These are phyloP conservation scores for Dianthus caryophyllus DNA, from an alignment of 148 eudicot genomes.

Conservation along the genomic window DNA sequence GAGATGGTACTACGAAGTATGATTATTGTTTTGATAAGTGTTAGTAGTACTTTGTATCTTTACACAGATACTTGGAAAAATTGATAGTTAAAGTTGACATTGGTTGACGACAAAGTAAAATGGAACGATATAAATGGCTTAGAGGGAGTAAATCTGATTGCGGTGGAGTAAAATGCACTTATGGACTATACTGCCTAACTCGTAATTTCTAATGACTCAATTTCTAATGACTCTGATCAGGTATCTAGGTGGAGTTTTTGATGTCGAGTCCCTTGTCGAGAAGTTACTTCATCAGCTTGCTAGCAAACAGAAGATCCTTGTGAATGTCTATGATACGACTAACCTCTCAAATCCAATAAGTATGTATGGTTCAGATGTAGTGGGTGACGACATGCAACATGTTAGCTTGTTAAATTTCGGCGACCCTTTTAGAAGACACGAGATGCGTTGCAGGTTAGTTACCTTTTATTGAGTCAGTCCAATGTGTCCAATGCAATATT, in stretches of 20 bases:
- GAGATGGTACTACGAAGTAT: too few species aligned
- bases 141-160: not conserved
- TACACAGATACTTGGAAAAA: not conserved
- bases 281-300: slow-evolving; percentile 96
- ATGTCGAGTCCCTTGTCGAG: slow-evolving; percentile 91
- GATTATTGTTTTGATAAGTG: too few species aligned
- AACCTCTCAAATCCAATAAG: slow-evolving; percentile 69
- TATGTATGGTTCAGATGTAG: slow-evolving; percentile 77
- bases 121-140: too few species aligned
- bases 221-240: slow-evolving; percentile 33
- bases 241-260: slow-evolving; percentile 93
- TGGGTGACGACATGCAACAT: slow-evolving; percentile 48
- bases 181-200: slow-evolving; percentile 9
- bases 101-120: too few species aligned
- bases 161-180: not conserved
- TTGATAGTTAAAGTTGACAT: too few species aligned
- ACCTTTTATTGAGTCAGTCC: not conserved
- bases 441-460: slow-evolving; percentile 88
- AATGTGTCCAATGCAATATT: too few species aligned
- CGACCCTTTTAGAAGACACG: slow-evolving; percentile 86
- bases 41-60: not conserved
- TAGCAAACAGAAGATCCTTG: slow-evolving; percentile 87
- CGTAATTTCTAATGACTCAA: not conserved
- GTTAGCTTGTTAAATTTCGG: slow-evolving; percentile 81
- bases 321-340: slow-evolving; percentile 82